Percentiles rank a stretch among this genome's conserved stretches.
phyloP scores from a whole-genome alignment of 495 filamentous ascomycete species.

The Talaromyces ruber region DNA sequence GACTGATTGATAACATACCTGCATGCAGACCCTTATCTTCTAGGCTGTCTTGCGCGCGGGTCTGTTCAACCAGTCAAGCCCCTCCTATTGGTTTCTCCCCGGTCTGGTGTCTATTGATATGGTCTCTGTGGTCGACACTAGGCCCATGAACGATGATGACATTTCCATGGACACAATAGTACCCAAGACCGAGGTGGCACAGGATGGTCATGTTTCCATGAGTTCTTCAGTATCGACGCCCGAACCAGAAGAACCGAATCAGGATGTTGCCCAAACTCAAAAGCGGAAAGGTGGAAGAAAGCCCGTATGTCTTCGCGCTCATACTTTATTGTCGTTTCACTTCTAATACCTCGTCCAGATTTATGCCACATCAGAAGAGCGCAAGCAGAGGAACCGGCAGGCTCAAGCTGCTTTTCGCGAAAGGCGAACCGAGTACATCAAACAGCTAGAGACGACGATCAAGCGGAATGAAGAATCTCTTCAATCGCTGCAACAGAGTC shows the following conservation, averaged over 20 bases:
- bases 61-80: not conserved
- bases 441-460: constrained; percentile 95
- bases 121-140: constrained; percentile 41
- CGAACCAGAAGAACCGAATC: constrained; percentile 50
- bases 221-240: constrained; percentile 43
- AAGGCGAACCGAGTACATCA: constrained; percentile 96
- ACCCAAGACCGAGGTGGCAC: constrained; percentile 38
- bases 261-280: constrained; percentile 54
- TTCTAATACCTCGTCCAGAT: constrained; percentile 48
- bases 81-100: not conserved
- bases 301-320: constrained; percentile 59
- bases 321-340: constrained; percentile 13
- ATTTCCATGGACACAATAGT: constrained; percentile 32
- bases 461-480: constrained; percentile 94
- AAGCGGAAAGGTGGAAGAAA: constrained; percentile 97
- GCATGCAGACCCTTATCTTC: not conserved
- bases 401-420: constrained; percentile 96
- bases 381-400: constrained; percentile 95
- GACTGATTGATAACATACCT: not conserved
- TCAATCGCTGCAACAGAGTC: constrained; percentile 84
- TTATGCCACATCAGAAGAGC: constrained; percentile 96
- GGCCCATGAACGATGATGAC: constrained; percentile 28
- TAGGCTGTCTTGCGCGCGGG: not conserved
- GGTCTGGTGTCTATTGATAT: constrained; percentile 16
- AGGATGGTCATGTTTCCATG: constrained; percentile 37